Percentiles rank a stretch among this genome's conserved stretches.
Conservation (phyloP, 257 asterid species). For the Cinchona pubescens region DNA sequence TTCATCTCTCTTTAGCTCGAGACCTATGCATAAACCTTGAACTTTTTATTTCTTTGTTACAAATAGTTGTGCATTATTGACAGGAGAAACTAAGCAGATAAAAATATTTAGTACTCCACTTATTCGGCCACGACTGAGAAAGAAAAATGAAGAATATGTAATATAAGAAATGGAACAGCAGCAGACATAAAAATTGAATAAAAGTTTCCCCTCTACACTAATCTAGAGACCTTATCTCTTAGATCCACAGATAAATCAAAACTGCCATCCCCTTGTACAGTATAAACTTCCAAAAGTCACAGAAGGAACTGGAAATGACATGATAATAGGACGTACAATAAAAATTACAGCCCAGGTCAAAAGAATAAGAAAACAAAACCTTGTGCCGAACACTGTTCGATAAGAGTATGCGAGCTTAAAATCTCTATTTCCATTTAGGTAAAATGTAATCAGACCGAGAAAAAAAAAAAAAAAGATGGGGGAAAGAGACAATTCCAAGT, state of each 20-base stretch:
- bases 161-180: neutral
- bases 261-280: neutral
- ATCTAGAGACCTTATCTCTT: neutral
- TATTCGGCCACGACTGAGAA: neutral
- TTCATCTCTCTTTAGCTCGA: slow-evolving; percentile 73
- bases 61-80: neutral
- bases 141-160: neutral
- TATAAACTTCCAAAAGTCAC: neutral
- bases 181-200: neutral
- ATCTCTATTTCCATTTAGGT: no score
- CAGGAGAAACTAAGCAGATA: neutral
- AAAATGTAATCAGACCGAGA: neutral
- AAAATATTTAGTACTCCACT: neutral
- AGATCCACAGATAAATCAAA: neutral
- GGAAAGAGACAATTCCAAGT: neutral
- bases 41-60: neutral
- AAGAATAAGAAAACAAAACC: neutral
- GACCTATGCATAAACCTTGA: slow-evolving; percentile 46
- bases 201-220: neutral
- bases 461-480: neutral
- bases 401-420: neutral
- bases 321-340: neutral
- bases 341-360: neutral
- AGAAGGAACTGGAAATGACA: neutral
- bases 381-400: neutral